A percentile compares a stretch with the other conserved stretches of the same genome.
Conservation (phyloP, 768 basidiomycete genomes). For the Crucibulum laeve region DNA sequence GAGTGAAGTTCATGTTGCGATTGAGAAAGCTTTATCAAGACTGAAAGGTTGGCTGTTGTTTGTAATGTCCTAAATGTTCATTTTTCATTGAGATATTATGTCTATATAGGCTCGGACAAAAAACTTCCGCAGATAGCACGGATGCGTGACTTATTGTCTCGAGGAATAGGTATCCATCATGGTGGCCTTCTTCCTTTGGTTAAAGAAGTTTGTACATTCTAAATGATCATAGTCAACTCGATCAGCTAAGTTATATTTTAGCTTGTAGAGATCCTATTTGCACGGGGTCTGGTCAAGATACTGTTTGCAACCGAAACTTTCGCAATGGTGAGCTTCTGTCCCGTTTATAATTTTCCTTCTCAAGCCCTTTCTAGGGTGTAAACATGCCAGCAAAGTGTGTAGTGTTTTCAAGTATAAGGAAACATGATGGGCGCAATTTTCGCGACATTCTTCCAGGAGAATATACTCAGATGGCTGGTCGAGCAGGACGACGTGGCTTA, state of each 20-base stretch:
- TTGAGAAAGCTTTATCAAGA: conserved; percentile 87
- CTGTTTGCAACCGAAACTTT: conserved; percentile 99
- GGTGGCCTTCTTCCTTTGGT: conserved; percentile 95
- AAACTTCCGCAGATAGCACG: conserved; percentile 88
- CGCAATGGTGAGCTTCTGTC: conserved; percentile 79
- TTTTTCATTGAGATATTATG: conserved; percentile 2
- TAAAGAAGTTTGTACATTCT: conserved; percentile 67
- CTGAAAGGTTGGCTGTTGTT: conserved; percentile 65
- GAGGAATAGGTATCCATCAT: conserved; percentile 97
- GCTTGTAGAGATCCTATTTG: conserved; percentile 96
- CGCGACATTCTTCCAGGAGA: conserved; percentile 88
- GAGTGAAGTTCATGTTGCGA: conserved; percentile 92
- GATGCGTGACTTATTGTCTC: conserved; percentile 84
- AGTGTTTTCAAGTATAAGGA: conserved; percentile 91
- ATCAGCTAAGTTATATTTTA: conserved; percentile 23
- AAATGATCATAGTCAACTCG: no score
- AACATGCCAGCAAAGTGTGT: conserved; percentile 99
- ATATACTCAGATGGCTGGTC: conserved; percentile 99
- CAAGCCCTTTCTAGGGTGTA: conserved; percentile 64
- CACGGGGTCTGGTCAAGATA: conserved; percentile 91
- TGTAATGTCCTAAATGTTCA: conserved; percentile 6
- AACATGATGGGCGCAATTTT: conserved; percentile 93
- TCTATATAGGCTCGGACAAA: conserved; percentile 73
- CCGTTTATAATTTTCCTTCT: background rate
- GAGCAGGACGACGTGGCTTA: conserved; percentile 92